Evolutionary conservation across 371 early-diverging fungal genomes (phyloP), one percentile per base, ranked within the genome.

Genomic region (Mucor sp.): DNA sequence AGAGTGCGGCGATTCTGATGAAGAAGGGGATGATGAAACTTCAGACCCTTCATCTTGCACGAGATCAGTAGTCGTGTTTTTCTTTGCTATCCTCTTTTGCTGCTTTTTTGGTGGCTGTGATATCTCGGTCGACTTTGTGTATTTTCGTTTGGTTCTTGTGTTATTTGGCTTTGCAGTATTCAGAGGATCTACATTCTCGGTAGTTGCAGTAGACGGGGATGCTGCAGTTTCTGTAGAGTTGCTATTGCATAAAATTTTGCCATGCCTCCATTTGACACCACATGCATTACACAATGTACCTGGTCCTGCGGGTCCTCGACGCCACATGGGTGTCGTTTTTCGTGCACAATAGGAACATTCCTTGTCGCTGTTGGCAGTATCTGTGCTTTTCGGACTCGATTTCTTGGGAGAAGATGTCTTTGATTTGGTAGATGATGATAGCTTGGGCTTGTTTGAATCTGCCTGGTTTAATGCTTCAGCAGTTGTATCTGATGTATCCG

Each of bases 281-380:
- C 96, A 96, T 0, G 94, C 91, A 76, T 95, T 96, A 77, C 96
- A 95, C 21, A 96, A 84, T 6, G 93, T 87, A 23, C 90, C 90
- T 59, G 89, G 88, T 27, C 93, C 94, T 44, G 84, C 84, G 0
- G 94, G 94, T 5, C 95, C 95, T 60, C 94, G 84, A 23, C 96
- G 87, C 97, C 97, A 97, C 83, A 93, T 93, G 30, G 96, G 96
- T 1, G 96, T 95, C 9, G 84, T 80, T 53, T 85, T 89, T n/a
- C 91, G 90, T 14, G 85, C 81, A 75, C 97, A 97, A 80, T 93
- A 93, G 19, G 79, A 66, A 74, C 93, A 93, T 58, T 82, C 75
- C 62, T 85, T 86, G 33, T 71, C 72, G 14, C 65, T 67, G 48
- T 28, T 60, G 17, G 55, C n/a, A 21, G 44, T 60, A 43, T 41